Percentiles rank a stretch among this genome's conserved stretches.
These are phyloP conservation scores for Powellomyces hirtus DNA, from an alignment of 192 early-diverging fungal genomes.

Conservation along the genomic window DNA sequence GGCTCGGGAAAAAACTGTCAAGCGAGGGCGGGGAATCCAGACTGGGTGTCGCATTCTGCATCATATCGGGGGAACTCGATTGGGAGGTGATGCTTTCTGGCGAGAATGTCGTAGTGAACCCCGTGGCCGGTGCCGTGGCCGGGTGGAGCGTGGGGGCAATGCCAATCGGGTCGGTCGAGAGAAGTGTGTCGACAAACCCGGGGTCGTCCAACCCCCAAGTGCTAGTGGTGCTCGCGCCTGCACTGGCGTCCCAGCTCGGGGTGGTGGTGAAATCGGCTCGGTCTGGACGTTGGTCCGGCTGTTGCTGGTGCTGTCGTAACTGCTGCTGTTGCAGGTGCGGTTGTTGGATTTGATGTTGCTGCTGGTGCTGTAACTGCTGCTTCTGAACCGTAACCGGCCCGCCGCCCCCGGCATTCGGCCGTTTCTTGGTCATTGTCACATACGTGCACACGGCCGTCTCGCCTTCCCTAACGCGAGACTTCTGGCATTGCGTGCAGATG, in stretches of 20 bases:
- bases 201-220: too few relatives aligned
- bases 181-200: too few relatives aligned
- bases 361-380: too few relatives aligned
- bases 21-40: too few relatives aligned
- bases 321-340: not conserved
- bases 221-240: too few relatives aligned
- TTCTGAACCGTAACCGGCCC: too few relatives aligned
- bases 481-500: conserved; percentile 35
- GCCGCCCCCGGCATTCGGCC: not conserved
- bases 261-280: not conserved
- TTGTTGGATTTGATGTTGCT: not conserved
- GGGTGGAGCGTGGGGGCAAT: too few relatives aligned
- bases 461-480: conserved; percentile 15
- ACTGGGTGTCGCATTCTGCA: too few relatives aligned
- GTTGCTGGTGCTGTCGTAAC: not conserved
- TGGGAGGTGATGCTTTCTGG: not conserved
- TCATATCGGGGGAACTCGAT: not conserved
- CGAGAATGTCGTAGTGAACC: not conserved
- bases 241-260: not conserved
- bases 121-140: too few relatives aligned
- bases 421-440: conserved; percentile 8
- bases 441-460: conserved; percentile 15
- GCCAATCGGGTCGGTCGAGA: too few relatives aligned
- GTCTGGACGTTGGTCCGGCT: not conserved
- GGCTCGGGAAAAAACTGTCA: too few relatives aligned